These are phyloP conservation scores for Candida pseudocylindracea DNA, from an alignment of 1,139 yeast species.

Conservation along the genomic window DNA sequence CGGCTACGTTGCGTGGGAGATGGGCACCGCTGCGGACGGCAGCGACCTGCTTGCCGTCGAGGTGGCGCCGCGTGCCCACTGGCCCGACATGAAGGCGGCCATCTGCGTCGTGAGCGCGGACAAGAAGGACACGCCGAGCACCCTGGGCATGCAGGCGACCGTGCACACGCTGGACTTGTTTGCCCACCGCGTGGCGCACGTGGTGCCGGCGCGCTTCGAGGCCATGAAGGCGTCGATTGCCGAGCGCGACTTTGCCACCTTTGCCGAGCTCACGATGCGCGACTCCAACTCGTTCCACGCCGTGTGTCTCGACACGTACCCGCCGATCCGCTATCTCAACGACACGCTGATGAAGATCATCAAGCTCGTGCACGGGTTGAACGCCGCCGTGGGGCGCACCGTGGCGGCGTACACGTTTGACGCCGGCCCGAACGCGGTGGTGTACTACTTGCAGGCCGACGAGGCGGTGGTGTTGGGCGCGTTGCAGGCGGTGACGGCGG, in stretches of 20 bases:
- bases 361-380: slow-evolving; percentile 59
- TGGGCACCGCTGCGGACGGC: slow-evolving; percentile 61
- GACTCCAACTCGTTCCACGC: slow-evolving; percentile 97
- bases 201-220: slow-evolving; percentile 69
- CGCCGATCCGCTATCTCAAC: slow-evolving; percentile 88
- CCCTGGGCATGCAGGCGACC: slow-evolving; percentile 91
- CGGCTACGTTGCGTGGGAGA: slow-evolving; percentile 98
- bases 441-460: slow-evolving; percentile 60
- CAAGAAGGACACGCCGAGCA: slow-evolving; percentile 86
- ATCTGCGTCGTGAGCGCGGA: slow-evolving; percentile 82
- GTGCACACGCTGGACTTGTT: slow-evolving; percentile 78
- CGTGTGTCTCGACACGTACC: slow-evolving; percentile 82
- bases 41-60: slow-evolving; percentile 84
- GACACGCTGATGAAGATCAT: slow-evolving; percentile 86
- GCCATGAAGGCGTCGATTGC: slow-evolving; percentile 63
- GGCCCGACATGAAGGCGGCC: slow-evolving; percentile 88
- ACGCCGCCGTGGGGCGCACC: slow-evolving; percentile 36
- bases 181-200: slow-evolving; percentile 48
- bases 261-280: slow-evolving; percentile 82
- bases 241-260: slow-evolving; percentile 47
- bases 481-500: slow-evolving; percentile 26
- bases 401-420: slow-evolving; percentile 94
- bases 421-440: slow-evolving; percentile 97
- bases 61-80: slow-evolving; percentile 62
- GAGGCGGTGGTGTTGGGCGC: slow-evolving; percentile 45